phyloP scores from a whole-genome alignment of 257 asterid species.

The Linderniella brevidens region DNA sequence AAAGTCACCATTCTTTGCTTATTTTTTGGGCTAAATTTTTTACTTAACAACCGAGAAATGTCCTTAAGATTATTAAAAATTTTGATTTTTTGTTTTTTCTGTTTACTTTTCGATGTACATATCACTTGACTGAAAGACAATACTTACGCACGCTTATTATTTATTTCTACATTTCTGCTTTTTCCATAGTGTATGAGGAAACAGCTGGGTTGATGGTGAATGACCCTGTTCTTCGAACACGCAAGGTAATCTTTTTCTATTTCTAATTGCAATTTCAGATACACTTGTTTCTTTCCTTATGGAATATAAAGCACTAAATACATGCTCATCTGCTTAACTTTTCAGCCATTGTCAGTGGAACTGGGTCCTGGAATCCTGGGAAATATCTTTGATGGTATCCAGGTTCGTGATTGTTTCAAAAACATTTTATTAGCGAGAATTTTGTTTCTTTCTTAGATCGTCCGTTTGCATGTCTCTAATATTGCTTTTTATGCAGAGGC shows the following conservation, averaged over 20 bases:
- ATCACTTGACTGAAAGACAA: background rate
- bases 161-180: background rate
- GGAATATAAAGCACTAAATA: background rate
- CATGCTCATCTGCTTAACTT: conserved; percentile 2
- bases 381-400: conserved; percentile 67
- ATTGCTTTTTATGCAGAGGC: conserved; percentile 51
- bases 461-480: background rate
- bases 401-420: conserved; percentile 20
- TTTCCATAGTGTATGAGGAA: conserved; percentile 59
- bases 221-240: conserved; percentile 73
- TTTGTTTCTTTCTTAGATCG: background rate
- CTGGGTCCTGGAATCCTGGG: conserved; percentile 79
- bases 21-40: background rate
- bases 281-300: background rate
- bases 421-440: background rate
- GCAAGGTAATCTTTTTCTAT: conserved; percentile 24
- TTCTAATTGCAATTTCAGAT: background rate
- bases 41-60: background rate
- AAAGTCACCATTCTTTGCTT: background rate
- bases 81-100: background rate
- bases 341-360: conserved; percentile 68
- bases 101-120: background rate
- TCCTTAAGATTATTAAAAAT: background rate
- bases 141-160: background rate
- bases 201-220: conserved; percentile 73